Base-by-base conservation (phyloP, 352 stramenopile genomes). In the Phytophthora agathidicida region DNA sequence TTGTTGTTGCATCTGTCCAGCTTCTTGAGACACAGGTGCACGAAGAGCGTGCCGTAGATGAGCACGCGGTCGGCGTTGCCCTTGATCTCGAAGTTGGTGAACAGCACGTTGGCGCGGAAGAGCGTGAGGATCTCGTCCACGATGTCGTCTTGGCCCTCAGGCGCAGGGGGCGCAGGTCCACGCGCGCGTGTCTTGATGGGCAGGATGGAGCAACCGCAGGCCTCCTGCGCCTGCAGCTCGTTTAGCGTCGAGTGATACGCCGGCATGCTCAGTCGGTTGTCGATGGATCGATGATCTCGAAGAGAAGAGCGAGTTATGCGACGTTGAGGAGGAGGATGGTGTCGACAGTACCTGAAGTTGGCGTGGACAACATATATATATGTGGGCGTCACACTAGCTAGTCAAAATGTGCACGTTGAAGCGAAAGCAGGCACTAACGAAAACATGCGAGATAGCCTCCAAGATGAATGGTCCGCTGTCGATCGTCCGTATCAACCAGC, bases 1-100 rank as follows among this genome's bases (percentile, higher is more conserved):
- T 96, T 96, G 52, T 70, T 88, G 10, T 70, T 65, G 60, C 81
- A 91, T 53, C 84, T 79, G 59, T 98, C 91, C 19, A 96, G 67
- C 62, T 96, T 94, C 78, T 96, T 96, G 14, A 98, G 78, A 56
- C 86, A 96, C 48, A 96, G 62, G 64, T 96, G 84, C 26, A 96
- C 88, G 66, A 94, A 98, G 19, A 98, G 80, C 53, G 93, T 98
- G 41, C 96, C 85, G 76, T 98, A 98, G 63, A 98, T 93, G 44
- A 98, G 78, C 61, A 96, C 91, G 45, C 92, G 88, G 73, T 98
- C 93, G 33, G 89, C 87, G 47, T 77, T 79, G 35, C 91, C 91
- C 52, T 97, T 91, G 62, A 98, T 90, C 66, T 96, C 88, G 61
- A 94, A 98, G 74, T 97, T 97, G 31, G 89, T 94, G 66, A 98